Evolutionary conservation across 768 basidiomycete genomes (phyloP).

Genomic region (Cubamyces lactineus): DNA sequence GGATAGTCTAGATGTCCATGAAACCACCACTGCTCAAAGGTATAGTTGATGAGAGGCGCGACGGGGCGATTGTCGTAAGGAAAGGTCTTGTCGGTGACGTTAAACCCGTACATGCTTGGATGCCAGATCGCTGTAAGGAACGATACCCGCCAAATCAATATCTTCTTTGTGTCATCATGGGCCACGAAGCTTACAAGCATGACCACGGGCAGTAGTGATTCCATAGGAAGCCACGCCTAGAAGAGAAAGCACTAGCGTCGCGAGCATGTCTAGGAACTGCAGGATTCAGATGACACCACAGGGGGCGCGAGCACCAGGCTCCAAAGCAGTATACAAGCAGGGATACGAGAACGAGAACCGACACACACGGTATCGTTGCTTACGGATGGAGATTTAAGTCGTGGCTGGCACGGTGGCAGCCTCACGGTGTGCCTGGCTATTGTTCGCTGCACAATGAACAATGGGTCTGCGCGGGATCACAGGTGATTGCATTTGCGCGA

Average conservation of each 20-base stretch:
- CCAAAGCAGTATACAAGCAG: neutral
- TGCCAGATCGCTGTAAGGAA: constrained; percentile 48
- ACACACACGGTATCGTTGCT: neutral
- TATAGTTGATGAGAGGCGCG: constrained; percentile 41
- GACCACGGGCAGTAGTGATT: neutral
- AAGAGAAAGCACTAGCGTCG: neutral
- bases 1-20: constrained; percentile 62
- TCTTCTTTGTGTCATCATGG: no score
- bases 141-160: neutral
- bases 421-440: constrained; percentile 10
- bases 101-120: constrained; percentile 69
- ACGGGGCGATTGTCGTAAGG: constrained; percentile 69
- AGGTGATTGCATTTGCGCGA: neutral
- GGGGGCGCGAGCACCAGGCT: constrained; percentile 18
- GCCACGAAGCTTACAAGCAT: constrained; percentile 8
- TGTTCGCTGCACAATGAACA: constrained; percentile 14
- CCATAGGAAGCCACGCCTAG: neutral
- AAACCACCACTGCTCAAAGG: constrained; percentile 59
- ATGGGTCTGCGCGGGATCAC: neutral
- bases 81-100: constrained; percentile 58
- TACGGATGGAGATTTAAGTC: neutral
- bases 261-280: neutral
- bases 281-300: neutral
- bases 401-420: constrained; percentile 8
- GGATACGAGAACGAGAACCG: neutral